phyloP scores from a whole-genome alignment of 1,139 yeast species.

The Candida frijolesensis region DNA sequence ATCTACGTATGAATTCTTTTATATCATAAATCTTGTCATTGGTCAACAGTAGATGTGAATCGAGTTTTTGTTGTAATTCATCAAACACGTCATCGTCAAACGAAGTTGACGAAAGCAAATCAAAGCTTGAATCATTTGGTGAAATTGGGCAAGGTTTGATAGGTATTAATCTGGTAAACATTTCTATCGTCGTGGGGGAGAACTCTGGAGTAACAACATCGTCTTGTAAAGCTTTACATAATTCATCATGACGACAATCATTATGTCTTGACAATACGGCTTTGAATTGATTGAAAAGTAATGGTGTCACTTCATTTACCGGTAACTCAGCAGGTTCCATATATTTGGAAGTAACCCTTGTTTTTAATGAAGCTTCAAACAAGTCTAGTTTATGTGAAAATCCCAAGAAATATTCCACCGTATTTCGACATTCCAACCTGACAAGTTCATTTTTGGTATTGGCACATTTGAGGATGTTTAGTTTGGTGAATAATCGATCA shows the following conservation, averaged over 20 bases:
- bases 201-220: constrained; percentile 15
- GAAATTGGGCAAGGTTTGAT: constrained; percentile 16
- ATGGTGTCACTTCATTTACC: not conserved
- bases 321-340: not conserved
- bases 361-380: constrained; percentile 4
- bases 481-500: constrained; percentile 1
- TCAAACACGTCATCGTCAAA: constrained; percentile 18
- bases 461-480: not conserved
- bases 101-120: constrained; percentile 14
- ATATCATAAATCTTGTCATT: constrained; percentile 30
- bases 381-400: constrained; percentile 8
- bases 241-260: constrained; percentile 16
- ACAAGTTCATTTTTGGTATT: constrained; percentile 2
- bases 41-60: constrained; percentile 21
- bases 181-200: constrained; percentile 13
- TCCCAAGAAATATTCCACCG: constrained; percentile 8
- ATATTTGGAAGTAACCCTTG: constrained; percentile 2
- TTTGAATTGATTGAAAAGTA: constrained; percentile 9
- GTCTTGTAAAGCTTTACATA: not conserved
- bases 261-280: constrained; percentile 10
- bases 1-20: constrained; percentile 23
- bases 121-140: constrained; percentile 19
- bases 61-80: constrained; percentile 9
- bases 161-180: constrained; percentile 20
- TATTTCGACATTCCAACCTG: constrained; percentile 3